Evolutionary conservation across 176 grass and related monocot species (phyloP).

Genomic region (Bothriochloa decipiens): DNA sequence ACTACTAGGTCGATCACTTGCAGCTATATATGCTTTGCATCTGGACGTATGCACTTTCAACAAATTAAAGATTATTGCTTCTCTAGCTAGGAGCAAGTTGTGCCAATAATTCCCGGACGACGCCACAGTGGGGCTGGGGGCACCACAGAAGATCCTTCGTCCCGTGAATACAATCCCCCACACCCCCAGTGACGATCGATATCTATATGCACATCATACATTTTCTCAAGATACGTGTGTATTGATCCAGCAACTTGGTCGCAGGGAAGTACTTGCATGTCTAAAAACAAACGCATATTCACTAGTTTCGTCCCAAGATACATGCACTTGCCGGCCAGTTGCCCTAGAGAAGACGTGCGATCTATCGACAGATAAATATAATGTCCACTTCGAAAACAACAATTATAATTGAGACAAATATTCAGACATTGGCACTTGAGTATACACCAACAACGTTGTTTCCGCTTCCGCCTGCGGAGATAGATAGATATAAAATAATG

Average conservation of each 20-base stretch:
- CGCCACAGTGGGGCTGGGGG: not conserved
- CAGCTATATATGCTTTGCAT: not conserved
- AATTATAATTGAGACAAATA: not conserved
- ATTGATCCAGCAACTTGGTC: not conserved
- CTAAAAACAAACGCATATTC: not conserved
- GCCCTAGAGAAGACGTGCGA: not conserved
- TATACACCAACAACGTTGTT: not conserved
- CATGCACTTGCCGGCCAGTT: not conserved
- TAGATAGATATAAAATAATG: not conserved
- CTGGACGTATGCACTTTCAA: not conserved
- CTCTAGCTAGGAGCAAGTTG: not conserved
- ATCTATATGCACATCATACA: not conserved
- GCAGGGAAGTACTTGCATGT: not conserved
- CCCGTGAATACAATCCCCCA: conserved; percentile 28
- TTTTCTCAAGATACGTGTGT: not conserved
- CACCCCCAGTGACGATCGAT: not conserved
- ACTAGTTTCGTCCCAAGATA: not conserved
- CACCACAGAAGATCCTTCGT: not conserved
- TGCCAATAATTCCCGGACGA: not conserved
- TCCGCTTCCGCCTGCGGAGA: not conserved
- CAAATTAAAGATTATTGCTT: not conserved
- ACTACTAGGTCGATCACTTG: not conserved
- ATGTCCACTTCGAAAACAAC: not conserved
- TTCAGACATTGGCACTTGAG: not conserved
- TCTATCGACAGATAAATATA: not conserved